These are phyloP conservation scores for Tolypocladium tropicale DNA, from an alignment of 2,329 filamentous ascomycete genomes.

Conservation along the genomic window DNA sequence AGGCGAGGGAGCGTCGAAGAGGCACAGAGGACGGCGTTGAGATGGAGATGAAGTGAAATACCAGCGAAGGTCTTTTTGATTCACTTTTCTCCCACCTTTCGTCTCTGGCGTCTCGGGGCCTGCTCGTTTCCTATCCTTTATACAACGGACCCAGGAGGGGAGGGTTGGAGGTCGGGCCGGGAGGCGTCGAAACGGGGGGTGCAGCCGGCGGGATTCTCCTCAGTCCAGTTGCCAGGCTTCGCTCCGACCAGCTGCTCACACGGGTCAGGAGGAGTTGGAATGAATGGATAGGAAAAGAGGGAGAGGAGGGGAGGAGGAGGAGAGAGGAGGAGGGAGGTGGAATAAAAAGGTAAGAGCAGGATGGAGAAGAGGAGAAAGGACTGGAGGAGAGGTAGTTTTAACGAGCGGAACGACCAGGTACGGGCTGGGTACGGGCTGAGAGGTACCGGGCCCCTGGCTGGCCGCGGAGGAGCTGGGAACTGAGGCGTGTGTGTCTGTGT, in stretches of 20 bases:
- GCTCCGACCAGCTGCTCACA: slow-evolving; percentile 22
- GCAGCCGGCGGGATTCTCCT: slow-evolving; percentile 21
- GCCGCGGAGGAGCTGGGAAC: neutral
- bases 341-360: slow-evolving; percentile 41
- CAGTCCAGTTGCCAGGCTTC: slow-evolving; percentile 18
- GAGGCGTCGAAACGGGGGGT: slow-evolving; percentile 11
- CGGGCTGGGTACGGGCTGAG: slow-evolving; percentile 1
- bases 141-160: slow-evolving; percentile 13
- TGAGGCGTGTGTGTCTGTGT: neutral
- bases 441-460: neutral
- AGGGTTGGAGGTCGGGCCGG: slow-evolving; percentile 4
- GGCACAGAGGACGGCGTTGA: slow-evolving; percentile 6
- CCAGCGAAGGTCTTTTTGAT: slow-evolving; percentile 27
- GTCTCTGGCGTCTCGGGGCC: slow-evolving; percentile 14
- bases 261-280: slow-evolving; percentile 38
- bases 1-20: slow-evolving; percentile 11
- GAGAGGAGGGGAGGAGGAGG: slow-evolving; percentile 28
- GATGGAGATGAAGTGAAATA: slow-evolving; percentile 23
- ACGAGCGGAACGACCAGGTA: slow-evolving; percentile 7
- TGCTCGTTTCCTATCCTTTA: slow-evolving; percentile 17
- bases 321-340: slow-evolving; percentile 20
- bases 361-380: slow-evolving; percentile 44
- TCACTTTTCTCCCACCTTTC: slow-evolving; percentile 16
- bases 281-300: slow-evolving; percentile 36
- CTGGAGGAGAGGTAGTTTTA: slow-evolving; percentile 40